A percentile compares a stretch with the other conserved stretches of the same genome.
Evolutionary conservation across 2,329 filamentous ascomycete species (phyloP).

Genomic region (Alternaria sp.): DNA sequence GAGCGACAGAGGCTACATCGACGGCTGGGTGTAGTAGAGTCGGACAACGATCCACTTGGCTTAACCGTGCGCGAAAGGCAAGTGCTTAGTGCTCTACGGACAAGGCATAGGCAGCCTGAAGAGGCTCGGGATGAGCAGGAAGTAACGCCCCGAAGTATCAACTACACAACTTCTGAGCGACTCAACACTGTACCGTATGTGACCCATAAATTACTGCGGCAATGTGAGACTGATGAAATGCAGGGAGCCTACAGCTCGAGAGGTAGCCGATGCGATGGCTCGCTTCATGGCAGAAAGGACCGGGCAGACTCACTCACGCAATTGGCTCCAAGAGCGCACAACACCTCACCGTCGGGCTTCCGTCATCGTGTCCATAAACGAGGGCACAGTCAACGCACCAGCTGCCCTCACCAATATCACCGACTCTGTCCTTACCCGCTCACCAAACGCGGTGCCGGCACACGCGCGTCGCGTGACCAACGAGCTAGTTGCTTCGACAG

Average conservation of each 20-base stretch:
- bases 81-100: conserved; percentile 54
- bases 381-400: conserved; percentile 31
- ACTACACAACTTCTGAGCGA: conserved; percentile 46
- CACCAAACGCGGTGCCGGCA: conserved; percentile 38
- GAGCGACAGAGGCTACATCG: conserved; percentile 41
- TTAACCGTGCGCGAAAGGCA: conserved; percentile 55
- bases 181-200: conserved; percentile 35
- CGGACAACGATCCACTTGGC: conserved; percentile 54
- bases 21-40: conserved; percentile 46
- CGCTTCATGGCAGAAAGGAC: conserved; percentile 30
- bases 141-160: conserved; percentile 50
- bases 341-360: conserved; percentile 50
- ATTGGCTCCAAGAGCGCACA: conserved; percentile 26
- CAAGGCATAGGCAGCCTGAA: conserved; percentile 49
- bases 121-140: conserved; percentile 47
- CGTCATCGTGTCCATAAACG: conserved; percentile 46
- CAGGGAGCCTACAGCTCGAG: conserved; percentile 25
- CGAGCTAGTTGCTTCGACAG: conserved; percentile 41
- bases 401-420: conserved; percentile 34
- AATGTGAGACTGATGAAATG: conserved; percentile 4
- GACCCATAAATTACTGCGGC: conserved; percentile 5
- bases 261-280: conserved; percentile 27
- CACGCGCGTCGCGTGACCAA: conserved; percentile 40
- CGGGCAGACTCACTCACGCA: conserved; percentile 22
- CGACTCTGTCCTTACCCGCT: conserved; percentile 37